Base-by-base conservation (phyloP, 1,284 basidiomycete species). In the Rhodotorula mucilaginosa region DNA sequence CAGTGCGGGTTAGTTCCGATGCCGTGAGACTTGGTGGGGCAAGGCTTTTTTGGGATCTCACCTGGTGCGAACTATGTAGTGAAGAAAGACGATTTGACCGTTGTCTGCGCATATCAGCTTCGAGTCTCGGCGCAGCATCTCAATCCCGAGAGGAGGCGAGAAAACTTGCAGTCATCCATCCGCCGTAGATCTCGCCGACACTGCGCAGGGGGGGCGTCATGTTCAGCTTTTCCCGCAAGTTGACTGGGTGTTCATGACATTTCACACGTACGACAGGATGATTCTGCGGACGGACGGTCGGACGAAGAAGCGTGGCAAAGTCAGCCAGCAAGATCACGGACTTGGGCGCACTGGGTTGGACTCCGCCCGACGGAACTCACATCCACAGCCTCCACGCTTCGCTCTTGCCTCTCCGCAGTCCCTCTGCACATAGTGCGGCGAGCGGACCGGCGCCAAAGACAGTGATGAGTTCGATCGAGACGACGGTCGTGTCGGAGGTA, bases 391-490 rank as follows among this genome's bases (percentile, higher is more conserved):
- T 68, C 70, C 66, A 79, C 90, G 88, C 65, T 89, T 83, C 29
- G 88, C 85, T 12, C 87, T 86, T 89, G 46, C 86, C 80, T 58
- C 84, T 84, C 26, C 86, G 82, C 39, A 92, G 84, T 77, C 87
- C 87, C 73, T 84, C 86, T 61, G 89, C 82, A 74, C 90, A 87
- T 72, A 88, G 89, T 79, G 85, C 87, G 78, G 88, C 64, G 23
- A 73, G 51, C 18, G 74, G 74, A 2, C 74, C 74, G 5, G 86
- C 89, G 39, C 89, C 90, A 44, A 92, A 83, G 18, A 92, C 91
- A 8, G 91, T 93, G 74, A 93, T 83, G 63, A 92, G 80, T 80
- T 93, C 91, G 57, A 93, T 86, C 10, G 90, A 88, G 57, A 93
- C 90, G 60, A 92, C 85, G 0, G 88, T 90, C 2, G 89, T 86